Evolutionary conservation across 345 rosid species (phyloP).

Genomic region (Pistacia integerrima): DNA sequence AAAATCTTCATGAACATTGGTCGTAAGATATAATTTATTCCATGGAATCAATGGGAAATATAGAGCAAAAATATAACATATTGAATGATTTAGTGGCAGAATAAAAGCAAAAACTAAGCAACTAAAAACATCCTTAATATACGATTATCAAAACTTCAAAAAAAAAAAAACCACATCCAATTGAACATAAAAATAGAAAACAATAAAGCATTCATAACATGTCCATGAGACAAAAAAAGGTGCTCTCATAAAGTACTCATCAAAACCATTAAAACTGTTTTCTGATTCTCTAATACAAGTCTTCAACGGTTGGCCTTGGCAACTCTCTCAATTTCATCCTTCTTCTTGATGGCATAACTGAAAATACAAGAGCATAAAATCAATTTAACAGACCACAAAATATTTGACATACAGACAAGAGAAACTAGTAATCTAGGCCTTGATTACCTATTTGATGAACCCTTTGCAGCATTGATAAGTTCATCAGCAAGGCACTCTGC

Average conservation of each 20-base stretch:
- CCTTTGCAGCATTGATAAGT: constrained; percentile 96
- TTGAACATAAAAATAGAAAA: background rate
- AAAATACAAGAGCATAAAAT: background rate
- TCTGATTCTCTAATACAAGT: background rate
- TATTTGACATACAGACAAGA: background rate
- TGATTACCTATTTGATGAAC: constrained; percentile 87
- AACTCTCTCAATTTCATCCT: constrained; percentile 96
- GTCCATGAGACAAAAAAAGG: background rate
- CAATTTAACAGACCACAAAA: background rate
- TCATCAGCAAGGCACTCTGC: constrained; percentile 99
- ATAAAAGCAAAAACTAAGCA: background rate
- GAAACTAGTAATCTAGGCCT: background rate
- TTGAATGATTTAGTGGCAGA: too few relatives aligned
- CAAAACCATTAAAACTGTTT: constrained; percentile 12
- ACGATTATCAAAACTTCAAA: constrained; percentile 13
- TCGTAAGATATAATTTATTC: too few relatives aligned
- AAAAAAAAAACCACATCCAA: background rate
- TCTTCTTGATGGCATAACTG: constrained; percentile 95
- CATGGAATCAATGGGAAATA: too few relatives aligned
- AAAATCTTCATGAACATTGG: too few relatives aligned
- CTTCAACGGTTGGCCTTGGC: constrained; percentile 97
- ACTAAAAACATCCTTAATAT: background rate
- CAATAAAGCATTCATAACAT: background rate
- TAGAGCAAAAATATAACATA: too few relatives aligned
- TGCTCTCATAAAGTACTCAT: background rate